Percentiles rank a stretch among this genome's conserved stretches.
Conservation (phyloP, 2,329 filamentous ascomycete species). For the Neocatenulostroma microsporum region DNA sequence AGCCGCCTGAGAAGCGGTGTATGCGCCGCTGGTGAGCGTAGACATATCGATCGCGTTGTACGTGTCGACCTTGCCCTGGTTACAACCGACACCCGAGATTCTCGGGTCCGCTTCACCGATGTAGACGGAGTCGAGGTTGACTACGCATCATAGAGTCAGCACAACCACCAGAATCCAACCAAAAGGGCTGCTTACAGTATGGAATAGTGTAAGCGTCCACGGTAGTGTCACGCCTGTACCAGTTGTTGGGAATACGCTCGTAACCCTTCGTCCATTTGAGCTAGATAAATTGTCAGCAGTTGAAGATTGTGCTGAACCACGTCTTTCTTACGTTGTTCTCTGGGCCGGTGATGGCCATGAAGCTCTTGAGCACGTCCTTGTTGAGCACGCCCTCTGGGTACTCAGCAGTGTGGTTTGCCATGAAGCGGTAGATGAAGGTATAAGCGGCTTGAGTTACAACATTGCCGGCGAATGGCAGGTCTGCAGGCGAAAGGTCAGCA, state of each 20-base stretch:
- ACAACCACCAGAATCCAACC: not conserved
- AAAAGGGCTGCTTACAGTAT: conserved; percentile 14
- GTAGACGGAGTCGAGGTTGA: conserved; percentile 23
- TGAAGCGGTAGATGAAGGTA: conserved; percentile 32
- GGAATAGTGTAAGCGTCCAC: conserved; percentile 29
- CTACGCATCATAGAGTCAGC: conserved; percentile 9
- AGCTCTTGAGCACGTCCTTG: conserved; percentile 33
- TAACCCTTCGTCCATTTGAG: conserved; percentile 27
- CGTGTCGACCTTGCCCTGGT: conserved; percentile 29
- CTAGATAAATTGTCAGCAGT: conserved; percentile 10
- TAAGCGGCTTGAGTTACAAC: conserved; percentile 25
- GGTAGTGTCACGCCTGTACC: conserved; percentile 25
- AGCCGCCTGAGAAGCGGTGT: conserved; percentile 29
- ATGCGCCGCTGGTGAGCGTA: conserved; percentile 34
- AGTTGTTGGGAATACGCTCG: conserved; percentile 38
- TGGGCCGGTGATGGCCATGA: conserved; percentile 31
- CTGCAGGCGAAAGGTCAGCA: conserved; percentile 4
- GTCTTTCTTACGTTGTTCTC: conserved; percentile 20
- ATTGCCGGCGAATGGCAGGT: conserved; percentile 22
- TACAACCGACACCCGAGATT: conserved; percentile 28
- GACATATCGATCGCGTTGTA: conserved; percentile 28
- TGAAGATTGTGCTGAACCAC: not conserved
- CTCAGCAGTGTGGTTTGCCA: conserved; percentile 34
- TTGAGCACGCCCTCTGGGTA: conserved; percentile 32
- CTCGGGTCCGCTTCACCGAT: conserved; percentile 22